Evolutionary conservation across 495 filamentous ascomycete species (phyloP).

Genomic region (Cercophora samala): DNA sequence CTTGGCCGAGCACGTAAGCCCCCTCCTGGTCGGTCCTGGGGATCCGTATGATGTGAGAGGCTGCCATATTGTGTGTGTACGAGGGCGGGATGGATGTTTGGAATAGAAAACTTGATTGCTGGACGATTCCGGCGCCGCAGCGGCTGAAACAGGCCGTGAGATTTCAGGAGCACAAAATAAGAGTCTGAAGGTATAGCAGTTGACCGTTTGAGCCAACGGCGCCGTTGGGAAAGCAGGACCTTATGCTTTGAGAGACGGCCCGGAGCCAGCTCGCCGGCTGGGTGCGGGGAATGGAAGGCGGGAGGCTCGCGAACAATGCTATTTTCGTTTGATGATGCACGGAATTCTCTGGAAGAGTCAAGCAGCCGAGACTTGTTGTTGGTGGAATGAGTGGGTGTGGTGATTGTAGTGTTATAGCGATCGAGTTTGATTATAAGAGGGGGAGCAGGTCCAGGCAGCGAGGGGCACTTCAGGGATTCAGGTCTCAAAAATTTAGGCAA

Average conservation of each 20-base stretch:
- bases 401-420: slow-evolving; percentile 7
- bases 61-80: slow-evolving; percentile 13
- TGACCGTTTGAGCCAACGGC: background rate
- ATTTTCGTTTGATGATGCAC: slow-evolving; percentile 1
- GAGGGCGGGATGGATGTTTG: slow-evolving; percentile 10
- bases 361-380: background rate
- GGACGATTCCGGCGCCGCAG: background rate
- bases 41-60: slow-evolving; percentile 49
- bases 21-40: slow-evolving; percentile 52
- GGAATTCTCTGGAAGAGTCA: background rate
- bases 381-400: background rate
- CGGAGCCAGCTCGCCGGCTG: slow-evolving; percentile 8
- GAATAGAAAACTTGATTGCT: background rate
- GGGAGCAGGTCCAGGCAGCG: slow-evolving; percentile 3
- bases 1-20: slow-evolving; percentile 57
- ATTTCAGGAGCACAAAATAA: slow-evolving; percentile 1
- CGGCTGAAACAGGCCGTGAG: background rate
- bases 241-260: slow-evolving; percentile 2
- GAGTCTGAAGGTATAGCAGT: slow-evolving; percentile 1
- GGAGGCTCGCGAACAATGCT: background rate
- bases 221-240: background rate
- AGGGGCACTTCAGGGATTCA: background rate
- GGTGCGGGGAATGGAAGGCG: slow-evolving; percentile 8
- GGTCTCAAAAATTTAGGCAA: slow-evolving; percentile 3
- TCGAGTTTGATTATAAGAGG: background rate